Base-by-base conservation (phyloP, 306 rosid species). In the Inga laurina region DNA sequence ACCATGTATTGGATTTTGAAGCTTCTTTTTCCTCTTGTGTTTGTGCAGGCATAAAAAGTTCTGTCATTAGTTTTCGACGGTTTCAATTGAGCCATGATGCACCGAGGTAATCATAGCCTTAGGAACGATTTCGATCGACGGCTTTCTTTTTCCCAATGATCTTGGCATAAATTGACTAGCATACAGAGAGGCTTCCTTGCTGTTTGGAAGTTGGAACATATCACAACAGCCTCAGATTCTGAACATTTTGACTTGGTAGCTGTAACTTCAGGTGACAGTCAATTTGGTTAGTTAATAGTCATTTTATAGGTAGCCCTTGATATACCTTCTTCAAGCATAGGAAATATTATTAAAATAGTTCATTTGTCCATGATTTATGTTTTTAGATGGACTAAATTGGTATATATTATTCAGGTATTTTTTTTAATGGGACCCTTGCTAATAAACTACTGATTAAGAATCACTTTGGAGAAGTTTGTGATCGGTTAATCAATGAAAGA, bases 11-110 rank as follows among this genome's bases (percentile, higher is more conserved):
- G n/a, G 67, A 59, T 57, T 44, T n/a, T 71, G 19, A 68, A 77
- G 43, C 52, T 24, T 78, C 54, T 72, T 72, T 39, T 12, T 76
- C 46, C 57, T 74, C 43, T 43, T 76, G 62, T 69, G 64, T 27
- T 78, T 68, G 37, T 76, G 61, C 85, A 79, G 80, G 77, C 62
- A 19, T 61, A 48, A 52, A 78, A 78, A 51, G 24, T 66, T 35
- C 30, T 48, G 51, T 70, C 45, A 19, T 30, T 21, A 34, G 30
- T 74, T 37, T 39, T 57, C 41, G 71, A 59, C 5, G 0, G 24
- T 41, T 59, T 22, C 43, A 78, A 75, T 74, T 59, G 54, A 70
- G 77, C 49, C 77, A 32, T 34, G 16, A 51, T 44, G 14, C 62
- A 49, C 75, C 71, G 65, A 79, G 27, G 37, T 57, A 54, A 35